phyloP scores from a whole-genome alignment of 78 protist genomes.

The Dictyostelium discoideum region DNA sequence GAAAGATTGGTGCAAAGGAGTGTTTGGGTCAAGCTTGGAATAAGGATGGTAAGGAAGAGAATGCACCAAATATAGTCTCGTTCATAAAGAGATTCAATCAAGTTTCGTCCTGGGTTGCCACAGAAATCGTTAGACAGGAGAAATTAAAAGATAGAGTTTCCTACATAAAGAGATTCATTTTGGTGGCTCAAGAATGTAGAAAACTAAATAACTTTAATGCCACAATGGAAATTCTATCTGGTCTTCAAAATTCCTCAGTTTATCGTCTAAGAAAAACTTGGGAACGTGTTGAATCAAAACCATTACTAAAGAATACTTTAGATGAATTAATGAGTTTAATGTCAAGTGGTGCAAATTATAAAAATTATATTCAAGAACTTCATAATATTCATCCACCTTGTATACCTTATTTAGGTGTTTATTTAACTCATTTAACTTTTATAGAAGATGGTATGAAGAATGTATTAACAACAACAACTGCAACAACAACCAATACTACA shows the following conservation, averaged over 20 bases:
- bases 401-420: conserved; percentile 87
- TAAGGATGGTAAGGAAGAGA: conserved; percentile 82
- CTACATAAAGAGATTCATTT: conserved; percentile 30
- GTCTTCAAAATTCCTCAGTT: conserved; percentile 74
- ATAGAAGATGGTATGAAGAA: conserved; percentile 88
- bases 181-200: conserved; percentile 51
- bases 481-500: background rate
- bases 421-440: conserved; percentile 87
- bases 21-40: conserved; percentile 87
- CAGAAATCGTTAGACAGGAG: conserved; percentile 72
- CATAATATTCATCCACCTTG: conserved; percentile 78
- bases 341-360: conserved; percentile 39
- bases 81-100: conserved; percentile 87
- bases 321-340: conserved; percentile 63
- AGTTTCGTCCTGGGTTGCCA: conserved; percentile 85
- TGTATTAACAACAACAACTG: conserved; percentile 45
- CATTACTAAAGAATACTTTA: conserved; percentile 26
- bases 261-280: conserved; percentile 88
- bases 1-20: conserved; percentile 86
- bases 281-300: conserved; percentile 78
- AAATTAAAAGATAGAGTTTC: conserved; percentile 63
- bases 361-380: conserved; percentile 45
- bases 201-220: conserved; percentile 85
- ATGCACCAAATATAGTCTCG: conserved; percentile 78
- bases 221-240: conserved; percentile 73